Evolutionary conservation across 2,329 filamentous ascomycete species (phyloP).

Genomic region (Phialophora expanda): DNA sequence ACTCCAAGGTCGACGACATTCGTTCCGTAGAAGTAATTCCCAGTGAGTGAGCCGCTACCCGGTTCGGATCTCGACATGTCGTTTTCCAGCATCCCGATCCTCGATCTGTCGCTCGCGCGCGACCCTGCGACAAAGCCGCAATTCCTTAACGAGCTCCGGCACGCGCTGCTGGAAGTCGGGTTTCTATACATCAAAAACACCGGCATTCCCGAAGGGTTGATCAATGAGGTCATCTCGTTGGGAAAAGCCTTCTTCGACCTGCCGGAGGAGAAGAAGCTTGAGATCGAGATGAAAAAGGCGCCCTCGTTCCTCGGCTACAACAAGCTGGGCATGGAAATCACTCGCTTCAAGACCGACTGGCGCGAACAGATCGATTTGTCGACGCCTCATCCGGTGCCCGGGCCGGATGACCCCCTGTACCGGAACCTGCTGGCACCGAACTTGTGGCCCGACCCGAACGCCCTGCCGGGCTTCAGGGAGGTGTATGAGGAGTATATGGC

Average conservation of each 20-base stretch:
- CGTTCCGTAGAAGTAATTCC: neutral
- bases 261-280: slow-evolving; percentile 74
- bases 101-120: slow-evolving; percentile 73
- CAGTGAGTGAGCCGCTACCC: neutral
- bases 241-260: slow-evolving; percentile 78
- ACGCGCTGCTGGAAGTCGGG: slow-evolving; percentile 82
- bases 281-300: slow-evolving; percentile 75
- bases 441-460: slow-evolving; percentile 73
- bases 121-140: slow-evolving; percentile 69
- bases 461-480: slow-evolving; percentile 66
- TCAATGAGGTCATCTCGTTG: slow-evolving; percentile 68
- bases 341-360: slow-evolving; percentile 76
- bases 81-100: slow-evolving; percentile 65
- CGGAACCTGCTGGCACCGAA: slow-evolving; percentile 76
- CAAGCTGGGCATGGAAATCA: slow-evolving; percentile 64
- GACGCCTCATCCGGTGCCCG: slow-evolving; percentile 73
- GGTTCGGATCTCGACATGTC: slow-evolving; percentile 19
- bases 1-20: neutral
- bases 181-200: slow-evolving; percentile 86
- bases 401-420: slow-evolving; percentile 68
- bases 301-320: slow-evolving; percentile 66
- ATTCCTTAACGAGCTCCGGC: slow-evolving; percentile 73
- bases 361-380: slow-evolving; percentile 87
- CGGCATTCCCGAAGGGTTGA: slow-evolving; percentile 69
- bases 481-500: slow-evolving; percentile 76